Percentiles rank a stretch among this genome's conserved stretches.
These are phyloP conservation scores for Niveomyces coronatus DNA, from an alignment of 2,329 filamentous ascomycete genomes.

Conservation along the genomic window DNA sequence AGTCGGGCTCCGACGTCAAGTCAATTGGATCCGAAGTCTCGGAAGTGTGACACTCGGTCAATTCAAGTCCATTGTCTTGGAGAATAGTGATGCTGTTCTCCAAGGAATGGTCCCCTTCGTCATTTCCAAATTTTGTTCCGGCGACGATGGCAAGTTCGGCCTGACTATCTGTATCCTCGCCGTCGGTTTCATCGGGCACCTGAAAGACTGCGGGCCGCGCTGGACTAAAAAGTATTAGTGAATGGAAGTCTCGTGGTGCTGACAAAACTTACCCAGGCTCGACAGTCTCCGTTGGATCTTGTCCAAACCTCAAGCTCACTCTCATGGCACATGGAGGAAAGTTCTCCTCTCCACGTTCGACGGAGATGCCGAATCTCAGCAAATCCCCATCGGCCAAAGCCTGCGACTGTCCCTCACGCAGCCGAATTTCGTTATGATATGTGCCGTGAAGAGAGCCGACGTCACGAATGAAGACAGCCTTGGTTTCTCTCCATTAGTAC, in stretches of 20 bases:
- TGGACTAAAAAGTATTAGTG: slow-evolving; percentile 14
- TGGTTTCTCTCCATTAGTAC: slow-evolving; percentile 16
- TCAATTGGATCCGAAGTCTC: slow-evolving; percentile 6
- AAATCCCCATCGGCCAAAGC: slow-evolving; percentile 20
- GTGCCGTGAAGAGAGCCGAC: slow-evolving; percentile 44
- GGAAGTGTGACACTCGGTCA: not conserved
- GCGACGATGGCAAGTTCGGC: slow-evolving; percentile 16
- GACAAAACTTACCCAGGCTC: not conserved
- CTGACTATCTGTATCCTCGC: slow-evolving; percentile 1
- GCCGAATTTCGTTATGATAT: slow-evolving; percentile 27
- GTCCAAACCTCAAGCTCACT: slow-evolving; percentile 21
- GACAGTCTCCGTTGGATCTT: slow-evolving; percentile 14
- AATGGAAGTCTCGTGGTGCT: not conserved
- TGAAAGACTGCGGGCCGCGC: slow-evolving; percentile 24
- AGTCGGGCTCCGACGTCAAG: slow-evolving; percentile 6
- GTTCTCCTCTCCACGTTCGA: slow-evolving; percentile 22
- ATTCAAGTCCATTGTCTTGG: not conserved
- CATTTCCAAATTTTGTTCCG: too few species aligned
- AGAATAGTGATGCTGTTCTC: not conserved
- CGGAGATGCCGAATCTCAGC: slow-evolving; percentile 26
- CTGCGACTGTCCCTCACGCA: slow-evolving; percentile 13
- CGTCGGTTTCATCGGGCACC: slow-evolving; percentile 33
- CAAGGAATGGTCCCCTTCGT: slow-evolving; percentile 10
- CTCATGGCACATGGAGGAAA: slow-evolving; percentile 30
- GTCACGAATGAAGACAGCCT: slow-evolving; percentile 38